Percentiles rank a stretch among this genome's conserved stretches.
These are phyloP conservation scores for Oldenlandia corymbosa DNA, from an alignment of 257 asterid species.

Conservation along the genomic window DNA sequence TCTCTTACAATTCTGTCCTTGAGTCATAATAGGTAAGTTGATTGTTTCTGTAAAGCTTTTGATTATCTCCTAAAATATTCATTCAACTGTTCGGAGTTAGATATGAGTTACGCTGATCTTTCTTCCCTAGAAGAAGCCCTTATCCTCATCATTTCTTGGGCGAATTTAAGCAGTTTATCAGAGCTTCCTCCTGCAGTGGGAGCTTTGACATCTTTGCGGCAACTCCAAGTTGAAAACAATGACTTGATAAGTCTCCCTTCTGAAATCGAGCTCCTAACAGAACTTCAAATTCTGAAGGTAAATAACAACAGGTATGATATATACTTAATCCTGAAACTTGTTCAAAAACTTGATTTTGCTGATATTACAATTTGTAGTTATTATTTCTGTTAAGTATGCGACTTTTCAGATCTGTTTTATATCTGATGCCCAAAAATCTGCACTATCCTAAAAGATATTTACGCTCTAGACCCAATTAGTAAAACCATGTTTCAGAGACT, in stretches of 20 bases:
- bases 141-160: background rate
- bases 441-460: background rate
- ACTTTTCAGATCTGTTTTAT: too few relatives aligned
- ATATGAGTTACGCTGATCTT: background rate
- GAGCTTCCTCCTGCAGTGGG: slow-evolving; percentile 62
- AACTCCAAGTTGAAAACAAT: slow-evolving; percentile 57
- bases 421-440: too few relatives aligned
- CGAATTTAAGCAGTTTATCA: slow-evolving; percentile 44
- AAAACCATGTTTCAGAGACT: background rate
- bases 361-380: too few relatives aligned
- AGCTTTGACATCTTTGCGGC: slow-evolving; percentile 61
- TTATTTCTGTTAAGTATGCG: too few relatives aligned
- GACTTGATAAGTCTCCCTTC: slow-evolving; percentile 55
- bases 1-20: slow-evolving; percentile 53
- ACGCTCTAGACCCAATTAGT: background rate
- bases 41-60: too few relatives aligned
- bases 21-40: slow-evolving; percentile 54
- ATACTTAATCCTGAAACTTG: background rate
- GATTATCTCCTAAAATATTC: background rate
- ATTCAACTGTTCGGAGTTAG: background rate
- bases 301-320: slow-evolving; percentile 67
- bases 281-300: slow-evolving; percentile 67
- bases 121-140: background rate
- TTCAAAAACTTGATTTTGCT: too few relatives aligned
- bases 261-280: slow-evolving; percentile 61